A percentile compares a stretch with the other conserved stretches of the same genome.
Conservation (phyloP, 768 basidiomycete species). For the Tremella mesenterica region DNA sequence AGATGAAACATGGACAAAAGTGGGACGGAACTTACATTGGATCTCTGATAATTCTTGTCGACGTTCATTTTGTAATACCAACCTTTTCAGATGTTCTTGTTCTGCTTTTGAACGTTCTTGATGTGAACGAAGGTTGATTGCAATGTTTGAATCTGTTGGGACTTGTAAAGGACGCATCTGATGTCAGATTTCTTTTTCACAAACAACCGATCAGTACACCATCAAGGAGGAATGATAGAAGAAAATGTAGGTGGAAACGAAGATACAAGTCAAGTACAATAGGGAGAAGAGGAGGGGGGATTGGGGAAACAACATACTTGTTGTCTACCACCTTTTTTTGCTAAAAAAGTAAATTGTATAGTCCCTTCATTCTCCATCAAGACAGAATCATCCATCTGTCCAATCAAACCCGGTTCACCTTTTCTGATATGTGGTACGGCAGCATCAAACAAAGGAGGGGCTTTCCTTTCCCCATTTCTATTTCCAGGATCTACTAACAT, state of each 20-base stretch:
- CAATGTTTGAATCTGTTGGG: constrained; percentile 76
- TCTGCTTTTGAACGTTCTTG: constrained; percentile 92
- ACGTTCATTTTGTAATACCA: constrained; percentile 51
- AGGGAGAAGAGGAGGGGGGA: not conserved
- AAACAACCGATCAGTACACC: not conserved
- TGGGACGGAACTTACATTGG: constrained; percentile 19
- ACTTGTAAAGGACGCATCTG: constrained; percentile 82
- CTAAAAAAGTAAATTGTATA: constrained; percentile 88
- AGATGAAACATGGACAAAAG: not conserved
- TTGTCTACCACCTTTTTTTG: constrained; percentile 87
- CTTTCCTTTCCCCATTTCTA: constrained; percentile 64
- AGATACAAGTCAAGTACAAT: not conserved
- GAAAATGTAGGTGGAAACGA: not conserved
- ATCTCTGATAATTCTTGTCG: constrained; percentile 40
- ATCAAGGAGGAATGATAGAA: not conserved
- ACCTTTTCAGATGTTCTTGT: constrained; percentile 91
- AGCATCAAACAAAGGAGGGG: constrained; percentile 79
- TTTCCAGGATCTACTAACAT: constrained; percentile 86
- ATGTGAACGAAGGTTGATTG: constrained; percentile 79
- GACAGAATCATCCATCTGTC: not conserved
- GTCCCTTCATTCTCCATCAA: constrained; percentile 40
- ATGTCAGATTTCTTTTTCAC: not conserved
- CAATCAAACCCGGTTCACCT: constrained; percentile 26
- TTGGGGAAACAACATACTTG: constrained; percentile 52
- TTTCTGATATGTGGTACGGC: constrained; percentile 59